These are phyloP conservation scores for Solanum clarkiae DNA, from an alignment of 257 asterid genomes.

Conservation along the genomic window DNA sequence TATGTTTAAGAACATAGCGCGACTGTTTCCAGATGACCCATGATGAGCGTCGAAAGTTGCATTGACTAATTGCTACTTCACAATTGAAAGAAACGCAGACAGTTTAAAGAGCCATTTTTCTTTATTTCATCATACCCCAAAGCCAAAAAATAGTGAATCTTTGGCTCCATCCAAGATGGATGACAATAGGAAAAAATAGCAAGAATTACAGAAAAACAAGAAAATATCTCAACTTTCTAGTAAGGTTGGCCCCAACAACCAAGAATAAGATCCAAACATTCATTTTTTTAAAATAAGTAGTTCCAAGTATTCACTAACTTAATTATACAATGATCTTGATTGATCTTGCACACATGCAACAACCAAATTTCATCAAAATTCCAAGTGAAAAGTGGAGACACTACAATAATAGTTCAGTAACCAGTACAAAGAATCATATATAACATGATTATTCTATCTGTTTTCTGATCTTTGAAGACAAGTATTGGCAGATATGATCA, in stretches of 20 bases:
- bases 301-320: background rate
- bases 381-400: background rate
- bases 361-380: background rate
- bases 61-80: too few relatives aligned
- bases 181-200: background rate
- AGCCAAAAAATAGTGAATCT: too few relatives aligned
- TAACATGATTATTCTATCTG: background rate
- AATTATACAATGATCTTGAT: background rate
- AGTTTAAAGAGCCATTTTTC: too few relatives aligned
- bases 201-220: background rate
- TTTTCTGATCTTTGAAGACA: constrained; percentile 1
- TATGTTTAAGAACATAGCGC: too few relatives aligned
- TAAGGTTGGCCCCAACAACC: background rate
- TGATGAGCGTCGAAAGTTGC: too few relatives aligned
- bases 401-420: background rate
- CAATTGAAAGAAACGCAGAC: too few relatives aligned
- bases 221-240: background rate
- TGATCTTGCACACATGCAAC: background rate
- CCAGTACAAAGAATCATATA: background rate
- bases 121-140: too few relatives aligned
- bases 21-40: too few relatives aligned
- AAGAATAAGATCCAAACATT: background rate
- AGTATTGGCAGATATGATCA: background rate
- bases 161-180: too few relatives aligned
- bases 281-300: background rate